Percentiles rank a stretch among this genome's conserved stretches.
Conservation (phyloP, 2,329 filamentous ascomycete species). For the Hymenoscyphus linearis region DNA sequence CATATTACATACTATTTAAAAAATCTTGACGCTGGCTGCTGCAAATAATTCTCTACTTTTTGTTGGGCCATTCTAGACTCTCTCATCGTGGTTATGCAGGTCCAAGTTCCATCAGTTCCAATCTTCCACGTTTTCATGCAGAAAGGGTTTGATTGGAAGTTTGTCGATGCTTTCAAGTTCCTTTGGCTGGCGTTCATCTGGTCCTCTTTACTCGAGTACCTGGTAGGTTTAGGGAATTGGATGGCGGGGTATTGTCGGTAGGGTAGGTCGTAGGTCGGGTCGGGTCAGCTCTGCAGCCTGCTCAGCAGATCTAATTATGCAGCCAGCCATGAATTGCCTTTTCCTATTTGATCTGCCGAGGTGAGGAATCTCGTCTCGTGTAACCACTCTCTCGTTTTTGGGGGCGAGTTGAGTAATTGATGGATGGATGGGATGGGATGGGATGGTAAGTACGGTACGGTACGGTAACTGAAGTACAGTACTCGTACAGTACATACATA, state of each 20-base stretch:
- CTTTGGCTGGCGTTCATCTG: background rate
- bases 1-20: constrained; percentile 9
- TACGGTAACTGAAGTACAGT: too few species aligned
- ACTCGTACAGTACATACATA: too few species aligned
- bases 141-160: background rate
- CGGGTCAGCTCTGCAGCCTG: too few species aligned
- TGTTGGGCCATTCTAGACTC: background rate
- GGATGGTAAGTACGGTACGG: too few species aligned
- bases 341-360: too few species aligned
- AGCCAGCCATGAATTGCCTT: too few species aligned
- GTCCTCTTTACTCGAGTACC: background rate
- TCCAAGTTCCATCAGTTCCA: background rate
- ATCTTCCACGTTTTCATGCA: background rate
- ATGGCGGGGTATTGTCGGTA: background rate
- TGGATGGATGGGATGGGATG: too few species aligned
- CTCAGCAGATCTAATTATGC: too few species aligned
- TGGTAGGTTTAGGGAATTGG: background rate
- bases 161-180: background rate
- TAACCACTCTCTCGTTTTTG: too few species aligned
- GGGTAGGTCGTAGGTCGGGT: too few species aligned
- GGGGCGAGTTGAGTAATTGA: too few species aligned
- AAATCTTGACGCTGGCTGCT: background rate
- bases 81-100: background rate
- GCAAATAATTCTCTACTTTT: background rate
- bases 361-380: too few species aligned